A percentile compares a stretch with the other conserved stretches of the same genome.
These are phyloP conservation scores for Cadophora sp. DNA, from an alignment of 2,329 filamentous ascomycete genomes.

Conservation along the genomic window DNA sequence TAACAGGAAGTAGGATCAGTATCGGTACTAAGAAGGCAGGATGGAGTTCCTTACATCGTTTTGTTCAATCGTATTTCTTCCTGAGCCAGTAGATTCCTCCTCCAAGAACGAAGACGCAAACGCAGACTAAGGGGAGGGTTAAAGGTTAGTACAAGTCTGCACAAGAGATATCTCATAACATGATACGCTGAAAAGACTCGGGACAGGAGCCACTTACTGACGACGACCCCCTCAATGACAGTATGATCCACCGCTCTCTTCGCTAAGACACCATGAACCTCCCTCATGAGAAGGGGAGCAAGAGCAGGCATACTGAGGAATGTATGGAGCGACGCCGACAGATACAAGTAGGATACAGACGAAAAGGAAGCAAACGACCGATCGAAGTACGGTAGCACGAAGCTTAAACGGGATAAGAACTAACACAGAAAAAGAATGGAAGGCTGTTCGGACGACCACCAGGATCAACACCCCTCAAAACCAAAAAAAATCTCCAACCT, in stretches of 20 bases:
- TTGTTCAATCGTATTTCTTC: constrained; percentile 11
- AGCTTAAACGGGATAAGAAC: neutral
- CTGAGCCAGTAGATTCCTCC: neutral
- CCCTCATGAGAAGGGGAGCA: constrained; percentile 7
- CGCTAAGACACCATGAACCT: constrained; percentile 4
- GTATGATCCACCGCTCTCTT: constrained; percentile 9
- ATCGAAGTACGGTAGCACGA: neutral
- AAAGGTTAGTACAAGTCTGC: neutral
- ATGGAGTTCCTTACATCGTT: neutral
- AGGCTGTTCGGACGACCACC: constrained; percentile 10
- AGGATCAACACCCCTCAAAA: constrained; percentile 13
- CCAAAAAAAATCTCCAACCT: neutral
- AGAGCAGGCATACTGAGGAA: neutral
- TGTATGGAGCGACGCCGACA: neutral
- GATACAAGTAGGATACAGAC: neutral
- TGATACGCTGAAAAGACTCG: neutral
- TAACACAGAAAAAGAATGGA: neutral
- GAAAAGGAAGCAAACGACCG: neutral
- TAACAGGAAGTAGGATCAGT: neutral
- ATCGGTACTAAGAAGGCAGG: neutral
- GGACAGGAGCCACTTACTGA: neutral
- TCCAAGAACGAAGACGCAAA: constrained; percentile 6
- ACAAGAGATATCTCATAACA: neutral
- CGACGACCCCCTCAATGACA: constrained; percentile 5
- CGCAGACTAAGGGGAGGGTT: neutral